Conservation (phyloP, 2,329 filamentous ascomycete genomes). For the Allantophomopsis cytisporea region DNA sequence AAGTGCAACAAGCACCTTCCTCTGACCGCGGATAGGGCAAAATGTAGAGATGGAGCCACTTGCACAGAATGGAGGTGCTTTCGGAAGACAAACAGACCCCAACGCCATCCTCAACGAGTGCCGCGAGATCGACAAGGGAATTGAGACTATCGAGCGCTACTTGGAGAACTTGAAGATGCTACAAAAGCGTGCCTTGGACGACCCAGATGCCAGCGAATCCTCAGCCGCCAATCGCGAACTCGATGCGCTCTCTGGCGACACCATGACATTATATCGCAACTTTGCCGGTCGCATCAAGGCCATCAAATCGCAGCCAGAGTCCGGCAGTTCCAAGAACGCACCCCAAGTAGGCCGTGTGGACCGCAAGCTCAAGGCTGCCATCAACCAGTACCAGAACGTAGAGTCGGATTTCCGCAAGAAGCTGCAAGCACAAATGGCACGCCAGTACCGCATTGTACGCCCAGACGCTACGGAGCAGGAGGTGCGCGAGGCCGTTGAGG, state of each 20-base stretch:
- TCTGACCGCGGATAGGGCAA: constrained; percentile 9
- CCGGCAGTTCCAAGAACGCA: constrained; percentile 57
- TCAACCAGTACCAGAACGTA: constrained; percentile 67
- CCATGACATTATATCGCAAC: constrained; percentile 70
- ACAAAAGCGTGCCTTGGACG: constrained; percentile 51
- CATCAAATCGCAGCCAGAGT: constrained; percentile 72
- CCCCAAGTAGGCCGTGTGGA: constrained; percentile 74
- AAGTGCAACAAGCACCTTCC: no score
- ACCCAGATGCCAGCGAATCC: constrained; percentile 56
- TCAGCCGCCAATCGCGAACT: constrained; percentile 56
- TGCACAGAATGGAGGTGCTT: constrained; percentile 32
- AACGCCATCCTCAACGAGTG: constrained; percentile 79
- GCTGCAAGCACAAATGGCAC: constrained; percentile 69
- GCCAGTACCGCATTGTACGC: constrained; percentile 82
- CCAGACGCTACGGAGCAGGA: constrained; percentile 71
- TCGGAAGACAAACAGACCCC: constrained; percentile 39
- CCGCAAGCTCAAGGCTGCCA: constrained; percentile 65
- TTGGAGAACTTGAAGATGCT: constrained; percentile 59
- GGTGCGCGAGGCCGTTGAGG: constrained; percentile 63
- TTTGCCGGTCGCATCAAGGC: constrained; percentile 68
- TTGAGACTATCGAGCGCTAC: constrained; percentile 60
- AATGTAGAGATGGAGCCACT: constrained; percentile 61
- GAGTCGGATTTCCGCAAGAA: constrained; percentile 72
- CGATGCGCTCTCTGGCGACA: constrained; percentile 60
- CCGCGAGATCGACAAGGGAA: constrained; percentile 63